A percentile compares a stretch with the other conserved stretches of the same genome.
Evolutionary conservation across 805 yeast species (phyloP).

Genomic region (Kuraishia capsulata): DNA sequence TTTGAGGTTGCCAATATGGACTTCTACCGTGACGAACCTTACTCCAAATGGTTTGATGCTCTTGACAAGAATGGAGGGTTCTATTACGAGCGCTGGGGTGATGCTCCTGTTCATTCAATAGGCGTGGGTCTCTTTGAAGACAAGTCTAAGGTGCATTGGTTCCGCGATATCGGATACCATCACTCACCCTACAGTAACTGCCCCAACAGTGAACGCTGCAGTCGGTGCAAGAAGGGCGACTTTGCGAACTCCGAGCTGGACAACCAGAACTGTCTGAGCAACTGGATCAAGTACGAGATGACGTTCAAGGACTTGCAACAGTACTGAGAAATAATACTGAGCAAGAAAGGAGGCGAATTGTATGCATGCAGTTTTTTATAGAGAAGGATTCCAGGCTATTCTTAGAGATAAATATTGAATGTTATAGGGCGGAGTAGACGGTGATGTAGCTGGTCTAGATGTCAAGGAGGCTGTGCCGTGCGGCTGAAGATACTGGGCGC

Average conservation of each 20-base stretch:
- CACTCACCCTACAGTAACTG: constrained; percentile 74
- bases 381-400: neutral
- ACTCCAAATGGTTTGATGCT: constrained; percentile 53
- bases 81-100: constrained; percentile 91
- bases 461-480: too few species aligned
- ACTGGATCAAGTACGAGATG: constrained; percentile 27
- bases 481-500: too few species aligned
- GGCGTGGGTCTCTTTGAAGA: constrained; percentile 71
- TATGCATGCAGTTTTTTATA: neutral
- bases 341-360: neutral
- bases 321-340: too few species aligned
- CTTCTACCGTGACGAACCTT: constrained; percentile 64
- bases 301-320: constrained; percentile 22
- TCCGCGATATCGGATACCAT: constrained; percentile 72
- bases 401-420: neutral
- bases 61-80: constrained; percentile 74
- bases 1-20: constrained; percentile 84
- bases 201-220: constrained; percentile 53
- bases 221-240: constrained; percentile 21
- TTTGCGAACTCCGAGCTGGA: constrained; percentile 24
- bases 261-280: constrained; percentile 23
- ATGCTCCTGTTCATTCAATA: constrained; percentile 81
- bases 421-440: too few species aligned
- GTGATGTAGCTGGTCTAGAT: too few species aligned
- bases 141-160: constrained; percentile 70